Base-by-base conservation (phyloP, 768 basidiomycete genomes). In the Suillus clintonianus region DNA sequence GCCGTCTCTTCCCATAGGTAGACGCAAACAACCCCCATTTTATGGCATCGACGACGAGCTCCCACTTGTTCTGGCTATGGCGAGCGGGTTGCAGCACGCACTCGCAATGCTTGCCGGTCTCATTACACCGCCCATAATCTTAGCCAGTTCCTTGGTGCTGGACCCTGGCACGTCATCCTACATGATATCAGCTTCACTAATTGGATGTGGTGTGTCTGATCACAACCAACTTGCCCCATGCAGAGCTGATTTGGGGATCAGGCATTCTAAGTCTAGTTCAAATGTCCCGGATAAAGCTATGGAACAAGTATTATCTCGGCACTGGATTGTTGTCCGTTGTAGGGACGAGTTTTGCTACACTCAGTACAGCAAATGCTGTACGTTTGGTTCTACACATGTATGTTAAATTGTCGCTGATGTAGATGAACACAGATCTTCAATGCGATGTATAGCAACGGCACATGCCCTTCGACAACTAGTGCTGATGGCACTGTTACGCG, bases 241-340 rank as follows among this genome's bases (percentile, higher is more conserved):
- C 14, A 47, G 8, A 17, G n/a, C 42, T 39, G 15, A n/a, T 27
- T 62, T 36, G 34, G 41, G 24, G 32, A 55, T 30, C 60, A 90
- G 89, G 90, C 1, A 88, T 92, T 32, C 70, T 92, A 39, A 91
- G 89, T 71, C 75, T 89, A 24, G 84, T 94, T 6, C 93, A 95
- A 69, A 91, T 94, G 85, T 90, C 89, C 1, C 80, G 89, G 1
- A 69, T 91, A 53, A 82, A 76, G 41, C 79, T 94, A 2, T 88
- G 84, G 65, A 74, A 79, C 15, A 80, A 84, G 1, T 91, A 91
- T 68, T 87, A 87, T 65, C 79, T 93, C n/a, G 90, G 91, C 3
- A 92, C 91, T 19, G 92, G 93, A 0, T 75, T 94, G n/a, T 80
- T 95, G 61, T 88, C 87, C 8, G 91, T 94, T 19, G 91, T 94